Conservation (phyloP, 306 rosid species). For the Quercus mongolica region DNA sequence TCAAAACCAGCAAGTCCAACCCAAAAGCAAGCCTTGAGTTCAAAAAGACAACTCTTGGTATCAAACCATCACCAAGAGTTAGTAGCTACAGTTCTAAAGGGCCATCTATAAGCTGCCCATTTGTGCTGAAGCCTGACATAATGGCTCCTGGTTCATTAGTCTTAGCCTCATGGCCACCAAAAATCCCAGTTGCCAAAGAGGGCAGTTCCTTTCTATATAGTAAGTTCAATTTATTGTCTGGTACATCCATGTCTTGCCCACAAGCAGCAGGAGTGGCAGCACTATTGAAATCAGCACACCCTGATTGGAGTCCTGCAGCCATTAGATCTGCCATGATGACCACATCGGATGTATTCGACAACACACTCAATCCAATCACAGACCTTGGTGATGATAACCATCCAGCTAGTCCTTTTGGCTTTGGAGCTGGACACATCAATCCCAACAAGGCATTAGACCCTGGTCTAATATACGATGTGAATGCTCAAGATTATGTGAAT, state of each 20-base stretch:
- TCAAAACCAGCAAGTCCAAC: constrained; percentile 1
- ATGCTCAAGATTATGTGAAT: too few relatives aligned
- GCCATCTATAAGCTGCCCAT: constrained; percentile 64
- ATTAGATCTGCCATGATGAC: too few relatives aligned
- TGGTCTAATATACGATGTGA: too few relatives aligned
- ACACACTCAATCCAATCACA: too few relatives aligned
- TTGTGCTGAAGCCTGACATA: constrained; percentile 32
- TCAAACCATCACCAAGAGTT: constrained; percentile 50
- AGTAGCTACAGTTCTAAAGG: constrained; percentile 70
- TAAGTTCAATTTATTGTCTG: constrained; percentile 42
- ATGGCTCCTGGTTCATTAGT: constrained; percentile 57
- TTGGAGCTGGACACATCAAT: too few relatives aligned
- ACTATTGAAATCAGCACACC: constrained; percentile 43
- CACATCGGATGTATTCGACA: too few relatives aligned
- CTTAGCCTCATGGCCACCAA: constrained; percentile 78
- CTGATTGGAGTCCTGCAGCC: background rate
- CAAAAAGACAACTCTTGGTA: constrained; percentile 38
- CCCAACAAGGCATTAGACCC: too few relatives aligned
- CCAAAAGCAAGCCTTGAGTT: constrained; percentile 49
- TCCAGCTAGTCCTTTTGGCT: too few relatives aligned
- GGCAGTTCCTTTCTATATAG: background rate
- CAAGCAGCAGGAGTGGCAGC: constrained; percentile 70
- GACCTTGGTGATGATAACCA: too few relatives aligned
- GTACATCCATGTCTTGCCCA: constrained; percentile 87
- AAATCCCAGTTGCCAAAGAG: background rate